Conservation (phyloP, 2,329 filamentous ascomycete genomes). For the Rutstroemia sp. region DNA sequence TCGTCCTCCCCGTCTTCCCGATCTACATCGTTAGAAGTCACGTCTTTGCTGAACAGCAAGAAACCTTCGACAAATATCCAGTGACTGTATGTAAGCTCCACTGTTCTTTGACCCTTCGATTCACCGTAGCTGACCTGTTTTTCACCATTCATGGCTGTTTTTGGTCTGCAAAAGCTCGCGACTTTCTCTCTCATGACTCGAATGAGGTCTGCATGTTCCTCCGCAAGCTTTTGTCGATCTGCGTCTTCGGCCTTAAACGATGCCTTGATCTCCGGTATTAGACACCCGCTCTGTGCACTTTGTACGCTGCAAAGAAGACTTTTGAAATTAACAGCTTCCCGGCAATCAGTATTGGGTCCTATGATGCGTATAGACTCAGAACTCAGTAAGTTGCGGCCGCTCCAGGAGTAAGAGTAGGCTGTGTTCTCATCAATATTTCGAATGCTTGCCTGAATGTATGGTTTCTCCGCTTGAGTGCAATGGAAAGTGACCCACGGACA, state of each 20-base stretch:
- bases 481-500: constrained; percentile 9
- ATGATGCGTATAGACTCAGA: constrained; percentile 1
- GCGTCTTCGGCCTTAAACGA: neutral
- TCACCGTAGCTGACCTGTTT: too few relatives aligned
- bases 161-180: too few relatives aligned
- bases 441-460: constrained; percentile 4
- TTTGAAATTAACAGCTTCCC: constrained; percentile 16
- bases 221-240: neutral
- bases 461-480: neutral
- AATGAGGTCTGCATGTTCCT: constrained; percentile 2
- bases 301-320: constrained; percentile 3
- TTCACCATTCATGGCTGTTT: too few relatives aligned
- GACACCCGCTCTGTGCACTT: neutral
- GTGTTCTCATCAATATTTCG: neutral
- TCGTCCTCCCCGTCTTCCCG: neutral
- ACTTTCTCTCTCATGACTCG: neutral
- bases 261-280: neutral
- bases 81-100: neutral
- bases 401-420: constrained; percentile 2
- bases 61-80: constrained; percentile 5
- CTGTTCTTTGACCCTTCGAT: neutral
- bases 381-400: neutral
- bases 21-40: neutral
- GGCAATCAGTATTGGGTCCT: constrained; percentile 16
- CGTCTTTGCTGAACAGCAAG: neutral